phyloP scores from a whole-genome alignment of 2,329 filamentous ascomycete species.

The Claviceps pazoutovae region DNA sequence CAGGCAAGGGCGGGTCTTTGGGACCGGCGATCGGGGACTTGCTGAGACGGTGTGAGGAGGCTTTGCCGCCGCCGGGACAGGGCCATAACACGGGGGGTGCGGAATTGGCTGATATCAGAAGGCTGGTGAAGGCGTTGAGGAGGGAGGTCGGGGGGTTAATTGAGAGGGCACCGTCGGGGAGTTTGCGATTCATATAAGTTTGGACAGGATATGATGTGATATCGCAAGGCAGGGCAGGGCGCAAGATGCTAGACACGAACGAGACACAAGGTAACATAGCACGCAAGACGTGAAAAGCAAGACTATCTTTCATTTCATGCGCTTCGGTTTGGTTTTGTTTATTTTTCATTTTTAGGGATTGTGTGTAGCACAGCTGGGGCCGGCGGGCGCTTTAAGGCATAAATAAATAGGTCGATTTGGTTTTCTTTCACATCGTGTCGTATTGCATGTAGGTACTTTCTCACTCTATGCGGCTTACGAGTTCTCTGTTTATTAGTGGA shows the following conservation, averaged over 20 bases:
- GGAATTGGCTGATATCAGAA: constrained; percentile 29
- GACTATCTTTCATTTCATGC: background rate
- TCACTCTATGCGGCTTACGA: no score
- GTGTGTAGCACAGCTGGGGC: background rate
- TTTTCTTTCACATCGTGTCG: no score
- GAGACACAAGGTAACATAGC: no score
- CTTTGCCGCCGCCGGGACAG: constrained; percentile 25
- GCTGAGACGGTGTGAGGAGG: constrained; percentile 34
- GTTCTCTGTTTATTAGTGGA: no score
- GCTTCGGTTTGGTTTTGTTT: background rate
- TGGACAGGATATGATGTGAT: background rate
- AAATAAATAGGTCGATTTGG: background rate
- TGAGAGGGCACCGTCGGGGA: constrained; percentile 27
- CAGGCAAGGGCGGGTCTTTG: constrained; percentile 24
- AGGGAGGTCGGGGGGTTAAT: constrained; percentile 30
- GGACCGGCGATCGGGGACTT: constrained; percentile 34
- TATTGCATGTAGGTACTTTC: no score
- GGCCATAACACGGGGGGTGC: constrained; percentile 30
- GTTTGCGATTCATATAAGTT: constrained; percentile 31
- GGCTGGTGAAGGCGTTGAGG: constrained; percentile 27
- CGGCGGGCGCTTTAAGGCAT: background rate
- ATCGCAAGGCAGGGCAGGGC: no score
- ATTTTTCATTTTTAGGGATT: background rate
- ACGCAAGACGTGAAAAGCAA: background rate
- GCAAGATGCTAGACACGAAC: no score